These are phyloP conservation scores for Cutaneotrichosporon dermatis DNA, from an alignment of 1,284 basidiomycete genomes.

Conservation along the genomic window DNA sequence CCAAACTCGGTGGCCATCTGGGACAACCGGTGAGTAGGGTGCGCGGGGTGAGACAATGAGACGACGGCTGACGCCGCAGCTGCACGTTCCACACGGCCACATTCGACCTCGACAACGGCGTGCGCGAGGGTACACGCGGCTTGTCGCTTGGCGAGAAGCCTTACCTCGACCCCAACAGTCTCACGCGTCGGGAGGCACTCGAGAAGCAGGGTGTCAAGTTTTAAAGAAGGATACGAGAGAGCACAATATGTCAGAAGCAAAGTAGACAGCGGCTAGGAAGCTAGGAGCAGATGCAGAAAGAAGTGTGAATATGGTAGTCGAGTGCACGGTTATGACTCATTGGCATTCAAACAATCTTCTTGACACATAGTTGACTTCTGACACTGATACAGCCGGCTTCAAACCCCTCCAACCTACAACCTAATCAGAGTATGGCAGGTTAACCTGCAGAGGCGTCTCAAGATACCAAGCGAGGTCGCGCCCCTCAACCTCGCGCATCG, in stretches of 20 bases:
- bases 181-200: constrained; percentile 19
- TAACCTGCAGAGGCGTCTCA: neutral
- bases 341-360: too few species aligned
- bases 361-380: too few species aligned
- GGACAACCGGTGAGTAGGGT: constrained; percentile 31
- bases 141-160: constrained; percentile 63
- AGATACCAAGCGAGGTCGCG: neutral
- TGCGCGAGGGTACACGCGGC: constrained; percentile 58
- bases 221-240: neutral
- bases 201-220: neutral
- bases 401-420: neutral
- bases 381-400: too few species aligned
- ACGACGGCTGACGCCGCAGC: too few species aligned
- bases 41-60: too few species aligned
- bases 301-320: too few species aligned
- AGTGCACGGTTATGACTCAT: too few species aligned
- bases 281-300: too few species aligned
- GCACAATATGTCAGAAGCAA: too few species aligned
- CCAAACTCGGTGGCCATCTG: constrained; percentile 44
- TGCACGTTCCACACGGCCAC: constrained; percentile 53
- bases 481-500: neutral
- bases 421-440: neutral
- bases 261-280: too few species aligned
- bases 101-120: constrained; percentile 52
- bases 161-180: constrained; percentile 49